Evolutionary conservation across 2,329 filamentous ascomycete species (phyloP), one percentile per base, ranked within the genome.

Genomic region (Penicillium concentricum): DNA sequence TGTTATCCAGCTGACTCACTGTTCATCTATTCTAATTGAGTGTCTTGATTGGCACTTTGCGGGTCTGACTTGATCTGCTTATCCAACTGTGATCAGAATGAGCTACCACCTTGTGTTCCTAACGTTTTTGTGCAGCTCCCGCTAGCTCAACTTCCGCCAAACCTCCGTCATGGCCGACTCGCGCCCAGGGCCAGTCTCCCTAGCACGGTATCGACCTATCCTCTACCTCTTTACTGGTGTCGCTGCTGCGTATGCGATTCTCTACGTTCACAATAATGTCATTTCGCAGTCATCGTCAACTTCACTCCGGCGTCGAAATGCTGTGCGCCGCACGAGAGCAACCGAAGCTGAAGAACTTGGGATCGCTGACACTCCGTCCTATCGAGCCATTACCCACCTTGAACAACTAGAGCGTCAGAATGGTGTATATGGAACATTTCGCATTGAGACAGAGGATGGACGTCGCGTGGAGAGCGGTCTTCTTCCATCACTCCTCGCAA

Each of bases 191-290:
- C 67, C 71, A 54, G 62, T 68, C 26, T 70, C 69, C 46, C 55
- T 75, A 45, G 57, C 72, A 52, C 74, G 73, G 53, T 77, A 77
- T 53, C 74, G 74, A 49, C 75, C 75, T 26, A 62, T 72, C 32
- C 64, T 78, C 24, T 76, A 75, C 64, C 64, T 77, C n/a, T 67
- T 76, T 38, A 73, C 75, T 37, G 76, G 76, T 10, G 68, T 76
- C 38, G 74, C 72, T 39, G 73, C 74, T 34, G 72, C 76, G 16
- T 77, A 75, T 56, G 75, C 74, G n/a, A 60, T 78, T 37, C 65
- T 76, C 15, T 74, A 76, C 39, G 69, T 76, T 24, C 74, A 72
- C 52, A 73, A 70, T 53, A 66, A 70, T 46, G 52, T 75, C 39
- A 32, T 67, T 22, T 63, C 67, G 7, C 63, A 63, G 6, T 43